Evolutionary conservation across 805 yeast genomes (phyloP).

Genomic region (Hanseniaspora jakobsenii): DNA sequence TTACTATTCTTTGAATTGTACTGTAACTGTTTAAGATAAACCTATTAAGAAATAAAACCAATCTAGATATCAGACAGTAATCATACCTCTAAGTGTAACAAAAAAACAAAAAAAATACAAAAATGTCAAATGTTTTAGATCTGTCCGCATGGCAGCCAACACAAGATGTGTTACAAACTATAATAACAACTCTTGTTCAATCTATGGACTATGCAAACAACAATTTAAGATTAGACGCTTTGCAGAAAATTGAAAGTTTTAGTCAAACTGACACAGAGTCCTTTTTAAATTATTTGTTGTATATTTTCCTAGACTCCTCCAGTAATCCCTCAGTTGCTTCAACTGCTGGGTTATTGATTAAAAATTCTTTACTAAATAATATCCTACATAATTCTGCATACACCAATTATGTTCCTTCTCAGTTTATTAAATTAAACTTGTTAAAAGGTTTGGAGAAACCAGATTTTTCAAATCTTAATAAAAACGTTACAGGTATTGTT

Average conservation of each 20-base stretch:
- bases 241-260: conserved; percentile 7
- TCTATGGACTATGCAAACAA: conserved; percentile 10
- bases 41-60: no score
- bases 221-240: conserved; percentile 7
- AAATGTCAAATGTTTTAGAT: neutral
- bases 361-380: conserved; percentile 49
- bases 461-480: conserved; percentile 36
- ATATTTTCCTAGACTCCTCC: conserved; percentile 48
- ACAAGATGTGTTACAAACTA: neutral
- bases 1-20: no score
- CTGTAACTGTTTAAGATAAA: no score
- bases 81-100: no score
- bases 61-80: no score
- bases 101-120: no score
- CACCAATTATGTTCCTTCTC: conserved; percentile 27
- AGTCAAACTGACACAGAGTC: conserved; percentile 7
- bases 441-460: conserved; percentile 30
- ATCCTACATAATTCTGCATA: conserved; percentile 28
- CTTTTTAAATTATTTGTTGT: conserved; percentile 66
- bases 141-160: conserved; percentile 9
- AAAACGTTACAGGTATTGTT: conserved; percentile 84
- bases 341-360: conserved; percentile 75
- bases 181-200: neutral
- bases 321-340: conserved; percentile 51
- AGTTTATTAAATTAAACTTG: conserved; percentile 36